Percentiles rank a stretch among this genome's conserved stretches.
These are phyloP conservation scores for Escallonia rubra DNA, from an alignment of 129 eudicot species.

Conservation along the genomic window DNA sequence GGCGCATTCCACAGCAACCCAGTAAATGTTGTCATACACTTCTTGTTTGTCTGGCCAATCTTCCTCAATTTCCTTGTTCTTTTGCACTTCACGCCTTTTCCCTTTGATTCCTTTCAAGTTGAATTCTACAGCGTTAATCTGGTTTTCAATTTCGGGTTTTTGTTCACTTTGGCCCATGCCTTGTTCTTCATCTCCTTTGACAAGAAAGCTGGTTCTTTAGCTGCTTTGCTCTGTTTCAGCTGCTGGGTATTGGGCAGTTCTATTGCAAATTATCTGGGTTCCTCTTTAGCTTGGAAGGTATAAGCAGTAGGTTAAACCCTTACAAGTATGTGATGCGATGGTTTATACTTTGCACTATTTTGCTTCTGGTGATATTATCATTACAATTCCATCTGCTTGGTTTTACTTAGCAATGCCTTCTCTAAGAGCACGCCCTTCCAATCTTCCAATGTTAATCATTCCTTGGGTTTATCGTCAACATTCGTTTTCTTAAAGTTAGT, in stretches of 20 bases:
- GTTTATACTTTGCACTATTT: neutral
- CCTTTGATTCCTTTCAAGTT: constrained; percentile 23
- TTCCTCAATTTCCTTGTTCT: constrained; percentile 52
- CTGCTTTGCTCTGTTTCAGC: constrained; percentile 50
- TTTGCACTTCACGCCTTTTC: constrained; percentile 57
- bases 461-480: too few relatives aligned
- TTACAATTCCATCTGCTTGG: neutral
- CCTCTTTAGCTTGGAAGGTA: constrained; percentile 84
- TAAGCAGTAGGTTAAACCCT: neutral
- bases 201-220: constrained; percentile 66
- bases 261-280: constrained; percentile 55
- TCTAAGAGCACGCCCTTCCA: too few relatives aligned
- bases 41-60: constrained; percentile 92
- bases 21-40: constrained; percentile 62
- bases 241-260: constrained; percentile 66
- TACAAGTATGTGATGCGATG: neutral
- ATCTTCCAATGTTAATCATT: too few relatives aligned
- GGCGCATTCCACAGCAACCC: constrained; percentile 98
- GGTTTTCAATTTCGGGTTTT: constrained; percentile 58
- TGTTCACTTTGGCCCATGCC: constrained; percentile 49
- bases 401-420: neutral
- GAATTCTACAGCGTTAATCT: constrained; percentile 16
- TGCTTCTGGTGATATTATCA: neutral
- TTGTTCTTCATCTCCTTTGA: constrained; percentile 57
- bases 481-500: too few relatives aligned